Evolutionary conservation across 805 yeast genomes (phyloP), one percentile per base, ranked within the genome.

Genomic region (Blastobotrys chiropterorum): DNA sequence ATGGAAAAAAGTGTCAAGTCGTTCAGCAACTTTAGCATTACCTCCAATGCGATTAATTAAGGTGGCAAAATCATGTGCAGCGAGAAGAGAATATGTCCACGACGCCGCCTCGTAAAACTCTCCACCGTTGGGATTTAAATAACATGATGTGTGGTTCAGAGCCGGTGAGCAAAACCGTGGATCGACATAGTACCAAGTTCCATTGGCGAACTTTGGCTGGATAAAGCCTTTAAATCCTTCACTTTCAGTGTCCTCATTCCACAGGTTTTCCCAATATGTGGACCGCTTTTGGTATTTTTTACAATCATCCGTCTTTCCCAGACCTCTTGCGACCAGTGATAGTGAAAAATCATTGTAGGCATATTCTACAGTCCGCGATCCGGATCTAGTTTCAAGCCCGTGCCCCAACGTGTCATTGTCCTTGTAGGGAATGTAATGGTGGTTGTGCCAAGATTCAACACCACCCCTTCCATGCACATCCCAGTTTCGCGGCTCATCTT

Each of bases 1-100:
- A 2, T 72, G 72, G 55, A 66, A 69, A 70, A 70, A 67, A 53
- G 69, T 72, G 53, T 70, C 71, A 26, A 70, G 55, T 15, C 73
- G 55, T 41, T 55, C 49, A 21, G 56, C 54, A 46, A 70, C 66
- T 2, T 59, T 51, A 5, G 55, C 62, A 19, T 66, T 59, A 7
- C 60, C 61, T 1, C 72, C 72, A 30, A 64, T 63, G 43, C 62
- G 59, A 2, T 47, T 41, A 8, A 57, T 55, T 47, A 70, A 57
- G 1, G 70, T 63, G 13, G 53, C 60, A 1, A 68, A 58, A 48
- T 70, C 74, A 54, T 60, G 68, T 2, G 70, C 70, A 3, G 67
- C 70, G 6, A 44, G 38, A 17, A 44, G 26, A 19, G 47, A 44
- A 26, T 44, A 44, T 3, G 38, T 44, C 47, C 47, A 44, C 5